phyloP scores from a whole-genome alignment of 2,329 filamentous ascomycete species.

The Cladorrhinum sp. region DNA sequence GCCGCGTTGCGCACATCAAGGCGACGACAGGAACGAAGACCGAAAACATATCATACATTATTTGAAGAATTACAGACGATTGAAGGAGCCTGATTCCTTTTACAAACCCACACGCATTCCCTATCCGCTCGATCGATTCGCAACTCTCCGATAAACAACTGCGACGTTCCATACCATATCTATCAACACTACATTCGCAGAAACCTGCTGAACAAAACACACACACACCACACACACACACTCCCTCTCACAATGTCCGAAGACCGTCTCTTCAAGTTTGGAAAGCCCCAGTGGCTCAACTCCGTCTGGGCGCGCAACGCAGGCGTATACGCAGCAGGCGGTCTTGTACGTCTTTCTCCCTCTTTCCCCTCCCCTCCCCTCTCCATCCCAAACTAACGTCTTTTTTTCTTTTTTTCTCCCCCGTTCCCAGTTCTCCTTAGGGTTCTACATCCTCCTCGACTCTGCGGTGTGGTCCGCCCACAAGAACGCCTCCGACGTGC shows the following conservation, averaged over 20 bases:
- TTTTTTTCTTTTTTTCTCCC: not conserved
- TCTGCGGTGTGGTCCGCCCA: slow-evolving; percentile 62
- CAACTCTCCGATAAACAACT: no score
- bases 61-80: no score
- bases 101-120: no score
- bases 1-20: not conserved
- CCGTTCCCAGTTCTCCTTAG: slow-evolving; percentile 57
- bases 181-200: no score
- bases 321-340: slow-evolving; percentile 61
- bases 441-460: slow-evolving; percentile 67
- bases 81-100: no score
- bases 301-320: slow-evolving; percentile 61
- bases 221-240: not conserved
- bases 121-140: no score
- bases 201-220: not conserved
- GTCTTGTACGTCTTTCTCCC: slow-evolving; percentile 49
- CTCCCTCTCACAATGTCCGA: slow-evolving; percentile 49
- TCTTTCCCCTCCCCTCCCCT: not conserved
- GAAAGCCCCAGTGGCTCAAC: slow-evolving; percentile 64
- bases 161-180: no score
- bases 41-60: not conserved
- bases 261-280: slow-evolving; percentile 65
- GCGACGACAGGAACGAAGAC: not conserved
- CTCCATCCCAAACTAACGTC: no score
- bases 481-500: slow-evolving; percentile 57